phyloP scores from a whole-genome alignment of 345 rosid genomes.

The Aquilaria malaccensis region DNA sequence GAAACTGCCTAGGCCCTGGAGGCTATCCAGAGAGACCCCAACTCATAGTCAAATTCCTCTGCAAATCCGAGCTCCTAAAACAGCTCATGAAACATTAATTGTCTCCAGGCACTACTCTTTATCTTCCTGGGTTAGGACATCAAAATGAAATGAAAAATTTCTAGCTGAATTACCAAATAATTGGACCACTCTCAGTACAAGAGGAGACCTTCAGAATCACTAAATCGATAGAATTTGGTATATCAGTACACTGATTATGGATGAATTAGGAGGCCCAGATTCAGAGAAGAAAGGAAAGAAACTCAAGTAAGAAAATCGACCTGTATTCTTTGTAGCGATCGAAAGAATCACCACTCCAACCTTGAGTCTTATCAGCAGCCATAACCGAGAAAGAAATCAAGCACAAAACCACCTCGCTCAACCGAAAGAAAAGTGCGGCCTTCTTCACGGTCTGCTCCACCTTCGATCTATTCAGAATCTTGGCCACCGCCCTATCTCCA shows the following conservation, averaged over 20 bases:
- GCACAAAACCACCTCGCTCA: conserved; percentile 58
- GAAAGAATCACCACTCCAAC: conserved; percentile 98
- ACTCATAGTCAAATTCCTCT: too few species aligned
- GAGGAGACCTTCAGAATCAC: too few species aligned
- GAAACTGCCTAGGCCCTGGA: too few species aligned
- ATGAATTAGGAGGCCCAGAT: not conserved
- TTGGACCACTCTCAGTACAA: not conserved
- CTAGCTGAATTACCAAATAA: not conserved
- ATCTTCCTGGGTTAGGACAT: too few species aligned
- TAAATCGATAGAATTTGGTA: too few species aligned
- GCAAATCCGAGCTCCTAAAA: too few species aligned
- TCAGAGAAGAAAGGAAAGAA: not conserved
- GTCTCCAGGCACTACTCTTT: too few species aligned
- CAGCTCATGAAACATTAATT: too few species aligned
- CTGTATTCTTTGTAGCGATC: conserved; percentile 92
- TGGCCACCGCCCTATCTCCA: conserved; percentile 17
- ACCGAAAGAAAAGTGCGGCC: conserved; percentile 56
- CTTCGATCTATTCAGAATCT: conserved; percentile 30
- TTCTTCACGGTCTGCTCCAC: conserved; percentile 27
- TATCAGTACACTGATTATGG: not conserved
- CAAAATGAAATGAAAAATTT: not conserved
- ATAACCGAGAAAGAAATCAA: conserved; percentile 90
- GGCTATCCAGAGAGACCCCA: not conserved
- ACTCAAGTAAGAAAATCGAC: conserved; percentile 18
- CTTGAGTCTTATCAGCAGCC: conserved; percentile 95